Base-by-base conservation (phyloP, 2,329 filamentous ascomycete species). In the Alternaria alternata region DNA sequence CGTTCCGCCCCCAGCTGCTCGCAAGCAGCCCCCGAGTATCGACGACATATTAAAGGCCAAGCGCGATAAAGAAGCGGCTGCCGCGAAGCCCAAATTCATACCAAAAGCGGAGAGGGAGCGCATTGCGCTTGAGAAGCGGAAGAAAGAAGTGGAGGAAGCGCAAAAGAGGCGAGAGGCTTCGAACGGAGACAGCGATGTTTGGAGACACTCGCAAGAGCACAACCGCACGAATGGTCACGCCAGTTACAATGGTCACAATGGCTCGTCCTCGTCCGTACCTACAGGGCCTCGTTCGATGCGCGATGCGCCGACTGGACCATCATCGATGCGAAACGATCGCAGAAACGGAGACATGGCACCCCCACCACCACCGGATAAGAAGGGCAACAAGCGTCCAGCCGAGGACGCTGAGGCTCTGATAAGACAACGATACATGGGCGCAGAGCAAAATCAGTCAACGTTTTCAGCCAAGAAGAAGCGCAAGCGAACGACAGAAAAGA, bases 391-490 rank as follows among this genome's bases (percentile, higher is more conserved):
- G 59, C 71, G 75, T n/a, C 64, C 69, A 8, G 76, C 86, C 16
- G 84, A 85, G 59, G 86, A 87, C 9, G 92, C 96, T 74, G 89
- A 90, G 9, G 87, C 89, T 28, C 81, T 95, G 59, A 88, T 92
- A 62, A 86, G 91, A 61, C 88, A 92, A 68, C 86, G 93, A 63
- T 99, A 99, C 75, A 94, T 98, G 86, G 95, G 95, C 3, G 91
- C 92, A 1, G 92, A 97, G 65, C 88, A 91, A 53, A 96, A 95
- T 66, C 87, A 90, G 65, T 94, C 91, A 5, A 96, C 87, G 38
- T 97, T 98, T 75, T 96, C 93, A 0, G 94, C 94, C 1, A 92
- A 95, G 82, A 99, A 98, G 86, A 98, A 98, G 83, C 87, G 94
- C 57, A 91, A 92, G 81, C 87, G 94, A 63, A 96, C 93, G 1